These are phyloP conservation scores for Cytospora schulzeri DNA, from an alignment of 2,329 filamentous ascomycete species.

Conservation along the genomic window DNA sequence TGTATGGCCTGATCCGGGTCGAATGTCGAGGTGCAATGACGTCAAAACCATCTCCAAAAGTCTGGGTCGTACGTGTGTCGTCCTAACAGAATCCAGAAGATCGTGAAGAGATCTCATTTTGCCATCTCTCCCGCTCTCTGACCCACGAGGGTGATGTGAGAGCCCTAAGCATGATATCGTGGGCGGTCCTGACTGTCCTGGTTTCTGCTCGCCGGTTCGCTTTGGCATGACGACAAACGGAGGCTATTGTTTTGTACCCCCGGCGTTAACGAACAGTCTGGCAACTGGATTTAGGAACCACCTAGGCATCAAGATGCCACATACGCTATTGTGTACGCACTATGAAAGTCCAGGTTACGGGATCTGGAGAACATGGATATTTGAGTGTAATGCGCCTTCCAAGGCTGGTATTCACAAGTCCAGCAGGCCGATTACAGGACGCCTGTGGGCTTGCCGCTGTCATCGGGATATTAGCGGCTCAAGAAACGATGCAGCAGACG, in stretches of 20 bases:
- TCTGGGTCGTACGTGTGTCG: conserved; percentile 2
- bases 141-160: background rate
- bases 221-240: conserved; percentile 18
- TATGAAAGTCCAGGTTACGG: background rate
- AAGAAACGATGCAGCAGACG: conserved; percentile 8
- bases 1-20: conserved; percentile 19
- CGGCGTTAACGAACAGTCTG: background rate
- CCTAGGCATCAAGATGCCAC: background rate
- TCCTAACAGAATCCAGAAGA: background rate
- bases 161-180: background rate
- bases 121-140: background rate
- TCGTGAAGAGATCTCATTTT: background rate
- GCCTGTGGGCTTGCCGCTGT: background rate
- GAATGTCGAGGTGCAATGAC: conserved; percentile 14
- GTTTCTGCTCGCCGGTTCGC: background rate
- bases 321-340: background rate
- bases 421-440: background rate
- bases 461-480: conserved; percentile 17
- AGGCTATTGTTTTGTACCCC: conserved; percentile 4
- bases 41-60: conserved; percentile 11
- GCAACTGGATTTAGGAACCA: no score
- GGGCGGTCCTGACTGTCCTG: background rate
- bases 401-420: background rate
- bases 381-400: background rate
- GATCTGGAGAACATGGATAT: background rate